Evolutionary conservation across 2,329 filamentous ascomycete species (phyloP).

Genomic region (Aspergillus udagawae): DNA sequence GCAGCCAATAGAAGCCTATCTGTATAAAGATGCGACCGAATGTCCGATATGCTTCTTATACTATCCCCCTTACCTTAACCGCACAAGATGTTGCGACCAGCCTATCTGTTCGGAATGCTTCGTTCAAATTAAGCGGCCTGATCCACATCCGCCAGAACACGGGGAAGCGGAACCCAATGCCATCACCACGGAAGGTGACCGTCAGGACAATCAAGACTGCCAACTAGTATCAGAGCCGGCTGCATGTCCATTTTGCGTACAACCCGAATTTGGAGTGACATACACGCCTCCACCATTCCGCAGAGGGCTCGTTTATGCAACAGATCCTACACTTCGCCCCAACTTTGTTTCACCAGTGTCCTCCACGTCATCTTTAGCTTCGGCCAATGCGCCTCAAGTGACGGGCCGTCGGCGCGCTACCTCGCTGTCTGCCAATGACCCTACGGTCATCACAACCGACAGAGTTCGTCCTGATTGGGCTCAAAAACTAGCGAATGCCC

Average conservation of each 20-base stretch:
- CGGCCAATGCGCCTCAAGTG: conserved; percentile 41
- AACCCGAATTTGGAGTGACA: conserved; percentile 92
- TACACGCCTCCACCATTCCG: conserved; percentile 88
- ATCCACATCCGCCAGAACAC: conserved; percentile 85
- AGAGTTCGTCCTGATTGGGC: conserved; percentile 91
- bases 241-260: conserved; percentile 90
- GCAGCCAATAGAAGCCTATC: conserved; percentile 84
- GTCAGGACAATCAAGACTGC: conserved; percentile 41
- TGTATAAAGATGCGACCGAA: conserved; percentile 87
- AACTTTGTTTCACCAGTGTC: conserved; percentile 70
- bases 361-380: conserved; percentile 75
- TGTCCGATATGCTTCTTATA: conserved; percentile 97
- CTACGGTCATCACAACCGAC: conserved; percentile 88
- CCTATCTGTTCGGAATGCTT: conserved; percentile 98
- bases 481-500: conserved; percentile 78
- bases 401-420: conserved; percentile 55
- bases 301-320: conserved; percentile 69
- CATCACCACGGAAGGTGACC: conserved; percentile 27
- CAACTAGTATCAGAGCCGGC: conserved; percentile 87
- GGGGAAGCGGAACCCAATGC: conserved; percentile 45
- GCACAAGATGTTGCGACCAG: conserved; percentile 92
- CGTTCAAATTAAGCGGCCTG: conserved; percentile 93
- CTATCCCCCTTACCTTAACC: conserved; percentile 91
- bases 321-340: conserved; percentile 47
- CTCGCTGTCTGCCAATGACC: conserved; percentile 75